These are phyloP conservation scores for Cyclotella baltica DNA, from an alignment of 108 stramenopile genomes.

Conservation along the genomic window DNA sequence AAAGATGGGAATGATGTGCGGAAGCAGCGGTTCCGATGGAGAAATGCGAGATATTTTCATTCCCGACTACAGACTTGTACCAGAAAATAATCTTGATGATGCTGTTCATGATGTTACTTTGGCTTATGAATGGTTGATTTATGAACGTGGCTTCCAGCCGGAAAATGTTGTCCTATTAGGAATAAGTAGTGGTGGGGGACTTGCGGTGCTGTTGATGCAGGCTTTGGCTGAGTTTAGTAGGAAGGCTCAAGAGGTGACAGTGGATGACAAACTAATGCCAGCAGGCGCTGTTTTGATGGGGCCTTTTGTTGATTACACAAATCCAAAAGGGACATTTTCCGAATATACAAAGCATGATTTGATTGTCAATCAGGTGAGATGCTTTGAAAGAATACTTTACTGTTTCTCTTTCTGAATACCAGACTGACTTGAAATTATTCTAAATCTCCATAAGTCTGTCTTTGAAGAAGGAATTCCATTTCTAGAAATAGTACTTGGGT, in stretches of 20 bases:
- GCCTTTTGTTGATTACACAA: constrained; percentile 83
- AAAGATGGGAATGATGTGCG: constrained; percentile 55
- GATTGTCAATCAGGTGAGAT: constrained; percentile 72
- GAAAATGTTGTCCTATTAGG: constrained; percentile 71
- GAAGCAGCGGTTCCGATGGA: constrained; percentile 40
- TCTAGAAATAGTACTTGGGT: constrained; percentile 48
- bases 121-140: constrained; percentile 62
- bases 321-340: constrained; percentile 68
- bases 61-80: constrained; percentile 68
- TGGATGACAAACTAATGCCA: constrained; percentile 47
- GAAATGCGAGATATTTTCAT: constrained; percentile 75
- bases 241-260: background rate
- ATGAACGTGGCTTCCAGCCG: constrained; percentile 52
- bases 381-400: background rate
- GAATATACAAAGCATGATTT: constrained; percentile 77
- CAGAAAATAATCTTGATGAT: constrained; percentile 72
- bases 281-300: constrained; percentile 68
- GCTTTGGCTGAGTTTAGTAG: constrained; percentile 53
- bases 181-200: constrained; percentile 73
- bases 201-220: constrained; percentile 72
- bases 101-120: constrained; percentile 71
- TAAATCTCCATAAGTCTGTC: constrained; percentile 33
- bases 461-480: constrained; percentile 56
- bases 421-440: background rate
- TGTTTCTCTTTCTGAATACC: background rate